Evolutionary conservation across 2,329 filamentous ascomycete species (phyloP), one percentile per base, ranked within the genome.

Genomic region (Talaromyces sp.): DNA sequence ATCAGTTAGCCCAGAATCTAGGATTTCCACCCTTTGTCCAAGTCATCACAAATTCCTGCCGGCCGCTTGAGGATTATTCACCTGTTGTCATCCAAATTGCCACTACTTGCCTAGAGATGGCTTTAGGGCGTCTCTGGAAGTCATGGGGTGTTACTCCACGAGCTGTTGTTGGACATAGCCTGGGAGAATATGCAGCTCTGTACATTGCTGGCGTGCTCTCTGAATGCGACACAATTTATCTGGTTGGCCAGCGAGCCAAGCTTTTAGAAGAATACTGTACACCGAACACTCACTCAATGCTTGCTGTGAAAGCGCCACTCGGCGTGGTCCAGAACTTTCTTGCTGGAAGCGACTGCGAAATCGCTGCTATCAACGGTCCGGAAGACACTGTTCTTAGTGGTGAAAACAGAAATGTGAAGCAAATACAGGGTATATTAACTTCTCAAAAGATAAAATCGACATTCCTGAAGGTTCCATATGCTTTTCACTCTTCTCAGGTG

Each of bases 321-420:
- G 39, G 55, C 57, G 51, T 64, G 57, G 64, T 71, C 88, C 61
- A 80, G 54, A 80, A 82, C 79, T 65, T 57, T 28, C 15, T 33
- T 6, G n/a, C n/a, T 19, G 33, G n/a, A 17, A 58, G 39, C 11
- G 25, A 3, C n/a, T 51, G 28, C 36, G 82, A 84, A 67, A 75
- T 86, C 63, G 88, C 91, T 17, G 95, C 91, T 77, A 83, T 92
- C 71, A 96, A 96, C 67, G 86, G 88, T 0, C 86, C 88, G 0
- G 81, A 85, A 57, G 89, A 92, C 71, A 92, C 87, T 11, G 91
- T 95, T 1, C n/a, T 71, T 79, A 85, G 85, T 64, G 77, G 84
- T n/a, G 82, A 81, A 59, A 82, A 84, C 55, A 79, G 85, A 47
- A 80, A 87, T 63, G 85, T 90, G 60, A 78, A 84, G 62, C 77